Evolutionary conservation across 768 basidiomycete species (phyloP), one percentile per base, ranked within the genome.

Genomic region (Favolaschia claudopus): DNA sequence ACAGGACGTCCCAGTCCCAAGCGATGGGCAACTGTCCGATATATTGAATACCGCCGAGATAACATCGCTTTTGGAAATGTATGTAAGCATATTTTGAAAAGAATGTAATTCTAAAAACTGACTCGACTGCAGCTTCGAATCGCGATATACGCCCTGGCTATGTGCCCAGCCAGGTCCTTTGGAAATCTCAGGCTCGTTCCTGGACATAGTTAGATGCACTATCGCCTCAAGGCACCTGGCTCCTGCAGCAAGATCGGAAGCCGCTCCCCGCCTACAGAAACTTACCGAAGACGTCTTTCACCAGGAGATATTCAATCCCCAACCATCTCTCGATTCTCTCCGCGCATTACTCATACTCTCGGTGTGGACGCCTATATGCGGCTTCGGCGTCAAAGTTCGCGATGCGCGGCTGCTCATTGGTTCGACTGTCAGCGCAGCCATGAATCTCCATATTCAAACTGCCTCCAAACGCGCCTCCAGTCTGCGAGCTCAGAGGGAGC

Each of bases 401-500:
- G 82, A 82, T 27, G 77, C 73, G 25, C 74, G 79, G 36, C 51
- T 80, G 38, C 63, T 76, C 31, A 72, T 77, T 33, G 77, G 73
- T 9, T 70, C 79, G 15, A 82, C 82, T 13, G 74, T 82, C 25
- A 78, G 74, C 44, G 81, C 81, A 78, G 80, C 79, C 20, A 79
- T 77, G 66, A 80, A 78, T 60, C 63, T 83, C 46, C 75, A 73
- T 25, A 68, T 82, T 5, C 72, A 74, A 44, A 68, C 74, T 45
- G 77, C 75, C 8, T 74, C 77, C 55, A 62, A 70, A 20, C 70
- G 74, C 49, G 72, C 67, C 20, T 66, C 60, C 31, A 66, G 55
- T 4, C 68, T 80, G 39, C 68, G 74, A 22, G 64, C 60, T 32
- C 65, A 70, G 27, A 73, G 61, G 31, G 39, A 57, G 38, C 53